phyloP scores from a whole-genome alignment of 306 rosid species.

The Pterocarpus santalinus region DNA sequence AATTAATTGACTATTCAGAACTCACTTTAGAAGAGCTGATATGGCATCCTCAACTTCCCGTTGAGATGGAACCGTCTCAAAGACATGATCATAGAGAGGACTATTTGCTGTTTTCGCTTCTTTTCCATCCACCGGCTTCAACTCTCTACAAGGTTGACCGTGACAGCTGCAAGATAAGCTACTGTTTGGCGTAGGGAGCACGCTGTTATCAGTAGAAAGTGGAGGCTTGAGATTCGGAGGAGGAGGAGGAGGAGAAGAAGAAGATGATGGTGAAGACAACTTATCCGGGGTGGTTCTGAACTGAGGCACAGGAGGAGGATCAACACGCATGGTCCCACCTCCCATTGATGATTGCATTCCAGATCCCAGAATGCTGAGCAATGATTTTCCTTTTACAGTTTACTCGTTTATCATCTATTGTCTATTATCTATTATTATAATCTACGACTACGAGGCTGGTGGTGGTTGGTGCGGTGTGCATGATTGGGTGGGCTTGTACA shows the following conservation, averaged over 20 bases:
- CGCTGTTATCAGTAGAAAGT: conserved; percentile 35
- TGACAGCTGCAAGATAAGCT: conserved; percentile 47
- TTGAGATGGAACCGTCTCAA: conserved; percentile 63
- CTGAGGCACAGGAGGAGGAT: conserved; percentile 33
- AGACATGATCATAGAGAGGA: conserved; percentile 40
- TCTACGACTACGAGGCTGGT: no score
- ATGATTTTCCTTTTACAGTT: not conserved
- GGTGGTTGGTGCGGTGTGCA: no score
- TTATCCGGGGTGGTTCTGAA: conserved; percentile 27
- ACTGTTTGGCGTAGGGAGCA: conserved; percentile 10
- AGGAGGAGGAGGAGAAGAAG: conserved; percentile 34
- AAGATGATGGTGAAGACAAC: not conserved
- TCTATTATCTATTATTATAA: no score
- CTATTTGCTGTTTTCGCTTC: conserved; percentile 28
- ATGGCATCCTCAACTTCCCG: conserved; percentile 67
- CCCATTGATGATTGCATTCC: conserved; percentile 49
- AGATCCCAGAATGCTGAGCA: not conserved
- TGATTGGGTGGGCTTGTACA: no score
- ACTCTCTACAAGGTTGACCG: conserved; percentile 26
- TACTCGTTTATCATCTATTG: not conserved
- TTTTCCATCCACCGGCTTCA: conserved; percentile 14
- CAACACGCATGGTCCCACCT: conserved; percentile 55
- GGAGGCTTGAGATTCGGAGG: conserved; percentile 45
- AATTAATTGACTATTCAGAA: conserved; percentile 15
- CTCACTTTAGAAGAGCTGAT: conserved; percentile 65